phyloP scores from a whole-genome alignment of 2,329 filamentous ascomycete species.

The Pseudopyrenochaeta lycopersici region DNA sequence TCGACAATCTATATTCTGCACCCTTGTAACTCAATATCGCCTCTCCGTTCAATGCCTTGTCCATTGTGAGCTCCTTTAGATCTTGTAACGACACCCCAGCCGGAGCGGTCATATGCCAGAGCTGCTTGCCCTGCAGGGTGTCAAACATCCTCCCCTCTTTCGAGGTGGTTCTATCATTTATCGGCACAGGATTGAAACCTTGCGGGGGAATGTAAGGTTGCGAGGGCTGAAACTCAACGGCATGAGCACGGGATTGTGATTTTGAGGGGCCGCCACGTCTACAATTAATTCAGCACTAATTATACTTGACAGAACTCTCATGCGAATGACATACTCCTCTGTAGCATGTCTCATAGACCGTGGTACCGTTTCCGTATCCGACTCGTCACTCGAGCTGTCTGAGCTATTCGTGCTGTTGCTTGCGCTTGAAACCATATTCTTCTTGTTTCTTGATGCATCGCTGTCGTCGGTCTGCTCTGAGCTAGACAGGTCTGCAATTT shows the following conservation, averaged over 20 bases:
- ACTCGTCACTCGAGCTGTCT: slow-evolving; percentile 49
- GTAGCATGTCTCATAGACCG: slow-evolving; percentile 26
- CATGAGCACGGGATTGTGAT: slow-evolving; percentile 37
- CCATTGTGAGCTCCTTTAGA: slow-evolving; percentile 71
- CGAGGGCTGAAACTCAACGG: slow-evolving; percentile 46
- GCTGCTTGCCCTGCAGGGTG: slow-evolving; percentile 73
- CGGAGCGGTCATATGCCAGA: slow-evolving; percentile 83
- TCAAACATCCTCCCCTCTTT: slow-evolving; percentile 61
- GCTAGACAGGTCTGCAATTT: slow-evolving; percentile 33
- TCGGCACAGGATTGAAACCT: slow-evolving; percentile 61
- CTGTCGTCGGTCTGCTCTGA: slow-evolving; percentile 35
- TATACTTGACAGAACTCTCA: background rate
- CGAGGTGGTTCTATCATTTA: slow-evolving; percentile 51
- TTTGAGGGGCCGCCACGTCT: slow-evolving; percentile 19
- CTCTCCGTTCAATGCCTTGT: slow-evolving; percentile 62
- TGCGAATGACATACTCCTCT: slow-evolving; percentile 19
- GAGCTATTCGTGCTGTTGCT: slow-evolving; percentile 29
- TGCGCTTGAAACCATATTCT: slow-evolving; percentile 18
- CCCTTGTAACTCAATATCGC: slow-evolving; percentile 70
- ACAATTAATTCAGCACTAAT: background rate
- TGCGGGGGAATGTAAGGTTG: slow-evolving; percentile 48
- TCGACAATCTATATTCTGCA: slow-evolving; percentile 68
- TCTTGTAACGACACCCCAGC: slow-evolving; percentile 73
- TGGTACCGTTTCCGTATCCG: slow-evolving; percentile 41
- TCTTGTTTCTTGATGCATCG: slow-evolving; percentile 23